phyloP scores from a whole-genome alignment of 176 grass and related monocot genomes.

The Tuctoria greenei region DNA sequence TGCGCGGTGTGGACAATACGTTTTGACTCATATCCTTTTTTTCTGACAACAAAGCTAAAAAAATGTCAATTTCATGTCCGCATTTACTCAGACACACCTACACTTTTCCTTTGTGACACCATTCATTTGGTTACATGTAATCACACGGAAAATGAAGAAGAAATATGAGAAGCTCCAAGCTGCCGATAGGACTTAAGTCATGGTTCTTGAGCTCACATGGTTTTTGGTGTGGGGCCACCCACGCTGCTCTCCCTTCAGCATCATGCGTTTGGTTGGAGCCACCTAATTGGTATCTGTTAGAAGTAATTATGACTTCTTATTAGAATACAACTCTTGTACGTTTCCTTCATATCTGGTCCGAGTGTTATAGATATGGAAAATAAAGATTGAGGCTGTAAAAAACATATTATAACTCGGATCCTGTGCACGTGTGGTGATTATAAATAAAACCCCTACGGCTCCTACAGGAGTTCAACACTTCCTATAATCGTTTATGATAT shows the following conservation, averaged over 20 bases:
- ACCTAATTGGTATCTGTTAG: constrained; percentile 35
- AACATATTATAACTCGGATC: too few relatives aligned
- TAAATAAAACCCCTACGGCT: too few relatives aligned
- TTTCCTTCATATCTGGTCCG: too few relatives aligned
- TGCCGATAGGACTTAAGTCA: constrained; percentile 20
- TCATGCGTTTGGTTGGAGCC: constrained; percentile 31
- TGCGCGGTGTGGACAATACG: background rate
- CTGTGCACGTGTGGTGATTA: too few relatives aligned
- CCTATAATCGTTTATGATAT: too few relatives aligned
- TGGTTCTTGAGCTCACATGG: constrained; percentile 26
- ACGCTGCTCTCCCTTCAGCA: background rate
- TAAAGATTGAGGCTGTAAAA: too few relatives aligned
- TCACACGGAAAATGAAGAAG: constrained; percentile 1
- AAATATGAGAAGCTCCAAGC: background rate
- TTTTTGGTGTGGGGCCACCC: constrained; percentile 7
- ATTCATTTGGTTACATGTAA: constrained; percentile 1
- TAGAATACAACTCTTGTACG: too few relatives aligned
- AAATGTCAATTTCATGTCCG: constrained; percentile 11
- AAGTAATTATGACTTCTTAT: too few relatives aligned
- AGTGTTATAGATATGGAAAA: too few relatives aligned
- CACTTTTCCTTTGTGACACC: background rate
- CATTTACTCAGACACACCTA: constrained; percentile 14
- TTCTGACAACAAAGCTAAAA: background rate
- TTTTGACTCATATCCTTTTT: background rate
- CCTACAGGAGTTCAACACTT: too few relatives aligned